Evolutionary conservation across 495 filamentous ascomycete species (phyloP).

Genomic region (Talaromyces trachyspermus): DNA sequence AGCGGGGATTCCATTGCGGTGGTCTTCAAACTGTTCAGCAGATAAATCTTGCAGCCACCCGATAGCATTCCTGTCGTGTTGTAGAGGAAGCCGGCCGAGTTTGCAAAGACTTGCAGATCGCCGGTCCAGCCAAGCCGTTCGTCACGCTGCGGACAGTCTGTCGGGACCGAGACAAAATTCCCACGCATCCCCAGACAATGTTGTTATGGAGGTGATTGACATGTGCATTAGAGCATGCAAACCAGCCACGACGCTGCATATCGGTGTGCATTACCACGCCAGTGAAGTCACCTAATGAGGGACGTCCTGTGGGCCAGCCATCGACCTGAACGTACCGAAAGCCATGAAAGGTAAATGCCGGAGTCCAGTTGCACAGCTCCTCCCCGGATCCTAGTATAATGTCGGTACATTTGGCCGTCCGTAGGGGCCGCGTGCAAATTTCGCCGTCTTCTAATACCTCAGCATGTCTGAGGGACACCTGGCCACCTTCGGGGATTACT

Average conservation of each 20-base stretch:
- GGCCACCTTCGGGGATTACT: constrained; percentile 20
- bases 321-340: constrained; percentile 50
- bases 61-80: constrained; percentile 41
- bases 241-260: constrained; percentile 39
- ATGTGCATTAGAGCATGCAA: constrained; percentile 38
- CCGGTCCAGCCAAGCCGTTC: constrained; percentile 53
- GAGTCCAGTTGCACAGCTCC: constrained; percentile 18
- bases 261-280: constrained; percentile 46
- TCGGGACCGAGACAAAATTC: constrained; percentile 48
- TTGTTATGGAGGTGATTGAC: constrained; percentile 46
- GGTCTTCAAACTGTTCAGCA: constrained; percentile 27
- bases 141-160: constrained; percentile 50
- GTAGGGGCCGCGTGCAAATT: constrained; percentile 41
- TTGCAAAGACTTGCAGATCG: constrained; percentile 44
- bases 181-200: constrained; percentile 47
- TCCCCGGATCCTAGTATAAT: constrained; percentile 22
- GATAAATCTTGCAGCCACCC: constrained; percentile 41
- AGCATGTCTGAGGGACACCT: constrained; percentile 31
- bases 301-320: constrained; percentile 27
- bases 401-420: constrained; percentile 38
- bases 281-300: constrained; percentile 22
- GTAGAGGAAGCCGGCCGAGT: constrained; percentile 45
- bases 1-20: constrained; percentile 23
- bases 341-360: constrained; percentile 48
- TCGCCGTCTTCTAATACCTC: constrained; percentile 50